Base-by-base conservation (phyloP, 2,329 filamentous ascomycete genomes). In the Aspergillus costaricaensis region DNA sequence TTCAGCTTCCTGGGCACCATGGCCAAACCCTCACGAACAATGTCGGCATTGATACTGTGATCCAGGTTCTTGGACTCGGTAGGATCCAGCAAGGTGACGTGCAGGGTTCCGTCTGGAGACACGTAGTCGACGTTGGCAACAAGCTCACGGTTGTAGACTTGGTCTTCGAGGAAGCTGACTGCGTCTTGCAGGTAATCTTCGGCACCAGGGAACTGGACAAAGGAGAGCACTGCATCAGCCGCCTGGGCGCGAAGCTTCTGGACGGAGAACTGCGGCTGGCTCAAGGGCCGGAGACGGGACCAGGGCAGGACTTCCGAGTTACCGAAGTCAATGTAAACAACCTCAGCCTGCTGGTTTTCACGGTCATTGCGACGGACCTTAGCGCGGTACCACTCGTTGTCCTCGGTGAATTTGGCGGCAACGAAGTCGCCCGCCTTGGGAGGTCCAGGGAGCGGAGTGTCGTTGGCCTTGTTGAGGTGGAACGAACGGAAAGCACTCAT, bases 291-390 rank as follows among this genome's bases (percentile, higher is more conserved):
- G 47, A 99, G 86, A 67, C 86, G 85, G 23, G 87, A 85, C 92
- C 94, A 99, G 0, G 93, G 86, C 59, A 96, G 83, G 72, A 88
- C 89, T 79, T 99, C 95, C 58, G 86, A 89, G 83, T 99, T 99
- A 70, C 95, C 95, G 77, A 96, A 99, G 81, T 99, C 95, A 64
- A 99, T 87, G 79, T 96, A 99, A 49, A 96, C 81, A 25, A 99
- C 89, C 77, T 99, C 95, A 23, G 92, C 89, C 69, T 91, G 87
- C 84, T 95, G 92, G 71, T 88, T 89, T 8, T 93, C 85, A 63
- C 95, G 92, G 80, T 99, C 95, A 77, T 98, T 97, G 74, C 93
- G 88, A 63, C 93, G 89, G 63, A 99, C 87, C 63, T 89, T 90
- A 32, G 91, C 95, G 63, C 95, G 91, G 81, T 99, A 99, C 94